Percentiles rank a stretch among this genome's conserved stretches.
phyloP scores from a whole-genome alignment of 768 basidiomycete species.

The Tulasnella sp. region DNA sequence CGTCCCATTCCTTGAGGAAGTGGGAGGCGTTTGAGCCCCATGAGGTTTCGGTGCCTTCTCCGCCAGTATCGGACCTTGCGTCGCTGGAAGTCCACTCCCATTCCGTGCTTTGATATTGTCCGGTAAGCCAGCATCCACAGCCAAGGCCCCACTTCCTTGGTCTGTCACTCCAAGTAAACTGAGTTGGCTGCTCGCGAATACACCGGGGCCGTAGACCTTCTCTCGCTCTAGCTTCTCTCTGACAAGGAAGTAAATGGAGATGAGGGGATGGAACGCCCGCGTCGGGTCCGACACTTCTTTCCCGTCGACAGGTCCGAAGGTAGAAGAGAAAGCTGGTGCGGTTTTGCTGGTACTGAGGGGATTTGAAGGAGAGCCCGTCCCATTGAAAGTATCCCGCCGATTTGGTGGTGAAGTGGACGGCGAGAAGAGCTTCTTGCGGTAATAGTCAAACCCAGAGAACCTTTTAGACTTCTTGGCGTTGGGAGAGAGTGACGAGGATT shows the following conservation, averaged over 20 bases:
- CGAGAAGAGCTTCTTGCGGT: conserved; percentile 77
- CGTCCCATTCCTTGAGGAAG: background rate
- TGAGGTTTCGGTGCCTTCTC: conserved; percentile 15
- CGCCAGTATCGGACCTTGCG: conserved; percentile 1
- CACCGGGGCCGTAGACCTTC: conserved; percentile 82
- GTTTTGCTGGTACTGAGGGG: conserved; percentile 18
- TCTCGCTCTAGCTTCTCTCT: conserved; percentile 94
- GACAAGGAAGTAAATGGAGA: conserved; percentile 94
- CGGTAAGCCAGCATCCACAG: conserved; percentile 11
- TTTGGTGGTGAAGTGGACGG: conserved; percentile 29
- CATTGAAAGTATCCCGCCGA: background rate
- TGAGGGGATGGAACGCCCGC: conserved; percentile 83
- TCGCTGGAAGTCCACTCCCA: background rate
- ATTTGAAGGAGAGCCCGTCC: conserved; percentile 30
- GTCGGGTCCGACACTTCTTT: conserved; percentile 59
- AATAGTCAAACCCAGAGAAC: conserved; percentile 93
- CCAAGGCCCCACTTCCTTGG: conserved; percentile 10
- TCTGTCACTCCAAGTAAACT: conserved; percentile 27
- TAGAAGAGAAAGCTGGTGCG: conserved; percentile 5
- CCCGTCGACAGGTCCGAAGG: conserved; percentile 3
- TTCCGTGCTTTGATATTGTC: conserved; percentile 15
- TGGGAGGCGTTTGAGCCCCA: background rate
- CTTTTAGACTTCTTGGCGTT: conserved; percentile 53
- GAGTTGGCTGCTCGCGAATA: conserved; percentile 87
- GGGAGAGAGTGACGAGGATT: conserved; percentile 31